Evolutionary conservation across 2,329 filamentous ascomycete genomes (phyloP), one percentile per base, ranked within the genome.

Genomic region (Ramularia endophylla): DNA sequence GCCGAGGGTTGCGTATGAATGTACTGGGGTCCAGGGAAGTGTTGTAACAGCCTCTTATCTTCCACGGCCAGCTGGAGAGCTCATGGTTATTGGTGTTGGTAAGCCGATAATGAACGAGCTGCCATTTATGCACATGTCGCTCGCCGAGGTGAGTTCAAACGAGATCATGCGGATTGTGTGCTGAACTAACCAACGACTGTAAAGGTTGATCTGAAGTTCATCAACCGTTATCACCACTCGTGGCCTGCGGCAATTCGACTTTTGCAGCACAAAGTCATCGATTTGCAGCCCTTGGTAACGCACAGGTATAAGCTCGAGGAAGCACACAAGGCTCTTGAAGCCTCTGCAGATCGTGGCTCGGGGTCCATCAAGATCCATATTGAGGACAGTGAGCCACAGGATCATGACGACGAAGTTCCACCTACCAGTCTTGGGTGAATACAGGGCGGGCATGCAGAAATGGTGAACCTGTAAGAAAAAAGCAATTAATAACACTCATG

Each of bases 171-270:
- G 32, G 31, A 8, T 16, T 19, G 8, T 12, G 27, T 12, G 22
- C 5, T 18, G 8, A 18, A 32, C 46, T 46, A 25, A 44, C 18
- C 3, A 5, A 2, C 6, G 7, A 9, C 4, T 25, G 16, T 13
- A n/a, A 8, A 51, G 43, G 46, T 85, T 48, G 71, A 83, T 51
- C 66, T 85, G 18, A 76, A 74, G 27, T 85, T 85, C 63, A 85
- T 84, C 57, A 84, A 85, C 59, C 70, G 81, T 6, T 85, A 85
- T 57, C 69, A 73, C 29, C 79, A 85, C 54, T 84, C 80, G 0
- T 85, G 81, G 81, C 80, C 81, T 0, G 72, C 75, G 0, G 81
- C 77, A 0, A 80, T 85, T 25, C 68, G 74, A 5, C 77, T 75
- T 35, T 56, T 85, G 19, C 71, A 69, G 29, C 76, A 78, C 3